Evolutionary conservation across 31 red algal species (phyloP), one percentile per base, ranked within the genome.

Genomic region (Asparagopsis taxiformis): DNA sequence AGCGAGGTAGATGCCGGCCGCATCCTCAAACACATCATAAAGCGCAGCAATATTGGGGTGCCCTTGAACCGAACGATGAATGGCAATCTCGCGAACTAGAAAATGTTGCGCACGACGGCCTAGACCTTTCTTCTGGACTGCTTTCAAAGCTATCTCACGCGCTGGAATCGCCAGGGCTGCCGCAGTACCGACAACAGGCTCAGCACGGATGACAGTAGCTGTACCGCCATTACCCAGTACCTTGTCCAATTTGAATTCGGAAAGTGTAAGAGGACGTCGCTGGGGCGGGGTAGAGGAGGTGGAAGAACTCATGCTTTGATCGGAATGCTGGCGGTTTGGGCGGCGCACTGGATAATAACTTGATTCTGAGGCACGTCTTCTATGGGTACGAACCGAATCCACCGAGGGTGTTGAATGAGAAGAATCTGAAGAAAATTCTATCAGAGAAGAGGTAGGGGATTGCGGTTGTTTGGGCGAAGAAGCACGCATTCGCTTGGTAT

Each of bases 171-270:
- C 55, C 22, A 35, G 37, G 13, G 53, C 79, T 36, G 59, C 79
- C 13, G 29, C 55, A 15, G 57, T 53, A 0, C 30, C 56, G 2
- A 51, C 43, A 34, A 81, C 10, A 3, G 65, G 55, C 68, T 72
- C 79, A 13, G 79, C 79, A 29, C 67, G 67, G 24, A 84, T 48
- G 29, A 84, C 79, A 30, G 79, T 84, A 19, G 79, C 79, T 2
- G 79, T 73, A 15, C 79, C 79, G 37, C 79, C 79, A 16, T 66
- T 59, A 1, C 79, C 79, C 17, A 84, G 56, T 24, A 84, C 68
- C 65, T 81, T 81, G 65, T 51, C 33, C 11, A 81, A 55, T 8
- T 15, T 1, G 51, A 81, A 81, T 39, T 81, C 62, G 16, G 44
- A 1, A 1, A 70, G 77, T 21, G 64, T 48, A 13, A 81, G 28